These are phyloP conservation scores for Zalerion maritima DNA, from an alignment of 495 filamentous ascomycete genomes.

Conservation along the genomic window DNA sequence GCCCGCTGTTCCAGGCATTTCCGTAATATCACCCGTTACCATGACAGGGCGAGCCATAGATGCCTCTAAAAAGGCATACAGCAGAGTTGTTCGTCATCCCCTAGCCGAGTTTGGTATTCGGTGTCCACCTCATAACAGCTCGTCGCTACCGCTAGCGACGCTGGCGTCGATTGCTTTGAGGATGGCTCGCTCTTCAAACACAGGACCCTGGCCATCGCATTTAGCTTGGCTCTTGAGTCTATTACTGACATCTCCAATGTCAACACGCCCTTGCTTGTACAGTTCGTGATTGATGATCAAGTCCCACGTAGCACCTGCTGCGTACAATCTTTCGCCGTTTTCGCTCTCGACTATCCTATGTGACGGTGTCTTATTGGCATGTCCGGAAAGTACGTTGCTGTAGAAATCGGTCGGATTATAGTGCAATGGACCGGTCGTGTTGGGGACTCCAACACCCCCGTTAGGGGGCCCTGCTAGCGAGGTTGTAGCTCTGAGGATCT, in stretches of 20 bases:
- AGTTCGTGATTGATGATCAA: constrained; percentile 71
- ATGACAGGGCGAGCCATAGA: no score
- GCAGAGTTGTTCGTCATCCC: no score
- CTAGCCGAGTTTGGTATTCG: no score
- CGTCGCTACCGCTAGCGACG: constrained; percentile 56
- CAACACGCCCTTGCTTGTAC: constrained; percentile 67
- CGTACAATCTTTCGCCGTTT: constrained; percentile 63
- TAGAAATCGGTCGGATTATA: constrained; percentile 65
- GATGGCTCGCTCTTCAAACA: constrained; percentile 69
- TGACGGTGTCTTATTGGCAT: constrained; percentile 43
- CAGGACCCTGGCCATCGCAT: constrained; percentile 83
- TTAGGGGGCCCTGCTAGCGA: constrained; percentile 9
- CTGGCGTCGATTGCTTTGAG: constrained; percentile 64
- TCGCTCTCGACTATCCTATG: constrained; percentile 56
- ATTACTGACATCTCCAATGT: constrained; percentile 66
- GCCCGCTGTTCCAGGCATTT: no score
- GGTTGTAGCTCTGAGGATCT: constrained; percentile 79
- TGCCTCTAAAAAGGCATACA: no score
- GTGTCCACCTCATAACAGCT: constrained; percentile 49
- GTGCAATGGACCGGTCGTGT: constrained; percentile 51
- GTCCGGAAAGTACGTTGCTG: constrained; percentile 34
- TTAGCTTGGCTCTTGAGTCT: constrained; percentile 59
- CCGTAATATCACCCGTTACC: no score
- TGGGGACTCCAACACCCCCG: constrained; percentile 12
- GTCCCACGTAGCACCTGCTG: constrained; percentile 78